A percentile compares a stretch with the other conserved stretches of the same genome.
Evolutionary conservation across 1,284 basidiomycete species (phyloP).

Genomic region (Xerocomus tenax): DNA sequence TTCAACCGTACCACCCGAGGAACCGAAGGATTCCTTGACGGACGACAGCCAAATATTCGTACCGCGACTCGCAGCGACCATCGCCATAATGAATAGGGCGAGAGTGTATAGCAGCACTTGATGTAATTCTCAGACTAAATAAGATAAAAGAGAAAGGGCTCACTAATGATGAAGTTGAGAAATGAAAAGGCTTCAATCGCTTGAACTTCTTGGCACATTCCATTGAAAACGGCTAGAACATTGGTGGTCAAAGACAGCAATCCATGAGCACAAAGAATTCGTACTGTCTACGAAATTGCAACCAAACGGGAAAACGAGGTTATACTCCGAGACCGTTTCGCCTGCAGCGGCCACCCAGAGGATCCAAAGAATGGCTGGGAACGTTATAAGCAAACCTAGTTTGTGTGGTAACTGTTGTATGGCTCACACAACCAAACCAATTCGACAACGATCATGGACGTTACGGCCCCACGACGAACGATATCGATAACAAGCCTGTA

Average conservation of each 20-base stretch:
- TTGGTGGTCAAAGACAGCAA: not conserved
- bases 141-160: constrained; percentile 16
- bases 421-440: constrained; percentile 33
- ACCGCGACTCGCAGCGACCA: constrained; percentile 35
- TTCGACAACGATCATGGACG: constrained; percentile 34
- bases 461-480: constrained; percentile 30
- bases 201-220: constrained; percentile 37
- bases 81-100: constrained; percentile 31
- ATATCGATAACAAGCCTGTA: constrained; percentile 32
- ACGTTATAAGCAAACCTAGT: not conserved
- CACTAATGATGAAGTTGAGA: constrained; percentile 45
- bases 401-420: not conserved
- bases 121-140: not conserved
- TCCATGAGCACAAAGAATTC: not conserved
- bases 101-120: constrained; percentile 39
- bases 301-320: constrained; percentile 19
- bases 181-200: constrained; percentile 47
- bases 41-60: constrained; percentile 37
- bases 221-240: constrained; percentile 5
- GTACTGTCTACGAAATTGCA: constrained; percentile 19
- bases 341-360: constrained; percentile 49
- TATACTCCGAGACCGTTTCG: constrained; percentile 27
- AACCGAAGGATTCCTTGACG: constrained; percentile 35
- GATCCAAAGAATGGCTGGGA: constrained; percentile 46
- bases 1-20: constrained; percentile 5